Evolutionary conservation across 2,329 filamentous ascomycete species (phyloP), one percentile per base, ranked within the genome.

Genomic region (Hypoxylon sp.): DNA sequence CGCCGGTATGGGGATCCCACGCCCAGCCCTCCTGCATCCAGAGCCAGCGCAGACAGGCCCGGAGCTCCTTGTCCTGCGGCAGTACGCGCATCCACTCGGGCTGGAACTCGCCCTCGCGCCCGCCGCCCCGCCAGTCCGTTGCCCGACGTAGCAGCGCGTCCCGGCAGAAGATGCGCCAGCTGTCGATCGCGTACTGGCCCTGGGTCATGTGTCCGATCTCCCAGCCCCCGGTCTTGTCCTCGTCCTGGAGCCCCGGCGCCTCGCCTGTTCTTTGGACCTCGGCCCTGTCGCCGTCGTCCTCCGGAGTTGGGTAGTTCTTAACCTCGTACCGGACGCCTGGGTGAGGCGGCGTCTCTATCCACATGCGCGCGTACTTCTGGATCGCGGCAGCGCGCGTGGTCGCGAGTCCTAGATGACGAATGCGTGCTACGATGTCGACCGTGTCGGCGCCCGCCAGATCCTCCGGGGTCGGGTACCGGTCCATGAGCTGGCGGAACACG

Each of bases 91-190:
- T 95, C 93, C 93, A 97, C 74, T 97, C 93, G 0, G 92, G 91
- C 67, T 92, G 87, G 70, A 93, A 92, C 11, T 79, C 78, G 48
- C 74, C 58, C 69, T 76, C 64, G 67, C 76, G 63, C 64, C 83
- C 70, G 67, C 75, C 78, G 1, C 89, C 89, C 67, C 86, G 87
- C 84, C 88, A 91, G 62, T 88, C 84, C 8, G 75, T 72, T 1
- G 88, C 85, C 15, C 87, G 73, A 0, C 86, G 88, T 6, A 92
- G 83, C 20, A 96, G 73, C 26, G 82, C 79, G 71, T 97, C 93
- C 1, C 93, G 85, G 72, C 92, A 97, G 74, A 97, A 97, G 62
- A 97, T 97, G 2, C 93, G 86, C 90, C 92, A 97, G 69, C 89
- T 93, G 73, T 97, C 93, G 45, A 94, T 79, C 0, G 91, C 90